These are phyloP conservation scores for Fraxinus ornus DNA, from an alignment of 305 asterid genomes.

Conservation along the genomic window DNA sequence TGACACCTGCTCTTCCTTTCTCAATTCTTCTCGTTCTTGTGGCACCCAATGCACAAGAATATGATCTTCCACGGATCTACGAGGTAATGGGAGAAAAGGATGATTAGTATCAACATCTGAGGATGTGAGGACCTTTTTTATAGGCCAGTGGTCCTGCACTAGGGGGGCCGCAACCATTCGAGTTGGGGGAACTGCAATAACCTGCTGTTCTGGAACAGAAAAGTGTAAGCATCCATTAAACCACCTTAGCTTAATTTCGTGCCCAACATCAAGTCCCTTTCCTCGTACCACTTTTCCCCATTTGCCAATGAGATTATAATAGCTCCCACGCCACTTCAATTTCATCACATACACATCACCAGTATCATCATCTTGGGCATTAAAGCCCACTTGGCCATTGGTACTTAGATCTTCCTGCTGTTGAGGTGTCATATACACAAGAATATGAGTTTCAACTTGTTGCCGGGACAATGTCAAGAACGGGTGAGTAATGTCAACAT, in stretches of 20 bases:
- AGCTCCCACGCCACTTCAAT: constrained; percentile 79
- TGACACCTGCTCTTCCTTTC: constrained; percentile 50
- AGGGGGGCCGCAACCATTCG: constrained; percentile 38
- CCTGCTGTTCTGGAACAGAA: constrained; percentile 47
- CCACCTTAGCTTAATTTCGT: constrained; percentile 53
- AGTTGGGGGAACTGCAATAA: constrained; percentile 38
- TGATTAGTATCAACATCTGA: constrained; percentile 58
- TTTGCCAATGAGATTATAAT: constrained; percentile 69
- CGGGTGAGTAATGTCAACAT: constrained; percentile 79
- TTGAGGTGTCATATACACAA: constrained; percentile 59
- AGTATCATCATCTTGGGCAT: constrained; percentile 71
- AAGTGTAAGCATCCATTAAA: constrained; percentile 48
- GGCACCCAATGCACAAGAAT: constrained; percentile 50
- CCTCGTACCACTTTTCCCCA: constrained; percentile 79
- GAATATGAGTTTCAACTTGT: constrained; percentile 67
- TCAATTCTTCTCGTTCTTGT: constrained; percentile 43
- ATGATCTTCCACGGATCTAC: constrained; percentile 51
- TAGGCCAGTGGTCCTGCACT: constrained; percentile 65
- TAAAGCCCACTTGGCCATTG: constrained; percentile 61
- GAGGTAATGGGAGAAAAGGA: constrained; percentile 56
- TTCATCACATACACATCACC: constrained; percentile 66
- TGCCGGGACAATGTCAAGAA: constrained; percentile 75
- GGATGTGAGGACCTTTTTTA: constrained; percentile 59
- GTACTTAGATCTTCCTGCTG: constrained; percentile 59
- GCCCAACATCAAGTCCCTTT: constrained; percentile 75